phyloP scores from a whole-genome alignment of 1,284 basidiomycete genomes.

The Apiotrichum siamense region DNA sequence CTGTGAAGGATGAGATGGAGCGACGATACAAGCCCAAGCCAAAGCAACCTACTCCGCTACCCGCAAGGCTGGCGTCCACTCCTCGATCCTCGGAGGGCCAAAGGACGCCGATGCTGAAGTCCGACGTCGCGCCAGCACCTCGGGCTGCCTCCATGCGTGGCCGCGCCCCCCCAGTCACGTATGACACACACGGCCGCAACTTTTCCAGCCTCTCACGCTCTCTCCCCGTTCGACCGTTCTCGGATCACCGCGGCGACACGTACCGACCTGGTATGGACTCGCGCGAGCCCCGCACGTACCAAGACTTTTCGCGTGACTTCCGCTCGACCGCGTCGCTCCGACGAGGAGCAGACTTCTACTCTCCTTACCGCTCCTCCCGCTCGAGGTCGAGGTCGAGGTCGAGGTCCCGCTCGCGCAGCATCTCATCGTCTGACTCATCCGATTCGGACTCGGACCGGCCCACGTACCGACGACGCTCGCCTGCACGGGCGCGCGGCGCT shows the following conservation, averaged over 20 bases:
- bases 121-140: conserved; percentile 1
- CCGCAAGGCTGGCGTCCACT: not conserved
- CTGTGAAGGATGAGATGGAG: conserved; percentile 54
- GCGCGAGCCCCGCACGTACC: not conserved
- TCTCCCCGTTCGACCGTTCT: conserved; percentile 12
- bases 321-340: not conserved
- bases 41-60: conserved; percentile 9
- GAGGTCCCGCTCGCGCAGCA: conserved; percentile 16
- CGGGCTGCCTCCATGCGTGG: conserved; percentile 3
- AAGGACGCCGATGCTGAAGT: conserved; percentile 8
- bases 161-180: conserved; percentile 14
- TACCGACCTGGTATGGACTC: not conserved
- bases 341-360: conserved; percentile 9
- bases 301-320: conserved; percentile 19
- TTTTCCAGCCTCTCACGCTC: conserved; percentile 20
- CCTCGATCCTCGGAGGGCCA: conserved; percentile 1
- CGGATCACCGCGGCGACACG: not conserved
- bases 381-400: conserved; percentile 19
- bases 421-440: conserved; percentile 19
- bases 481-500: conserved; percentile 10
- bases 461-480: conserved; percentile 18
- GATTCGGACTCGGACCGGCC: conserved; percentile 31
- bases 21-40: conserved; percentile 51
- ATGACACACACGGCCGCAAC: conserved; percentile 17
- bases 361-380: conserved; percentile 8